These are phyloP conservation scores for Podaxis mareebaensis DNA, from an alignment of 768 basidiomycete species.

Conservation along the genomic window DNA sequence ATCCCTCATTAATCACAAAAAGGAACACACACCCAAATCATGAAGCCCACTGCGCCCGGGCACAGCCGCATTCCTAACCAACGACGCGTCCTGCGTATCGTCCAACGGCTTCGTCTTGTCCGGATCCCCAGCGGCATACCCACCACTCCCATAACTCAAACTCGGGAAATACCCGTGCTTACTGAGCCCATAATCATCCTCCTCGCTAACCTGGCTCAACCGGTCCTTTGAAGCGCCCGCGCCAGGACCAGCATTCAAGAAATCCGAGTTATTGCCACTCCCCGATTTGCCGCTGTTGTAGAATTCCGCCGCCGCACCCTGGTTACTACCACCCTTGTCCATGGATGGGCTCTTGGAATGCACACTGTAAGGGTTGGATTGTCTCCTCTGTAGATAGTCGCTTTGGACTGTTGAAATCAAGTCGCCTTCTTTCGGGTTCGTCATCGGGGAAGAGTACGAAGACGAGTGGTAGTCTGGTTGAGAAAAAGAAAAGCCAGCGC, in stretches of 20 bases:
- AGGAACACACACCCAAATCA: slow-evolving; percentile 48
- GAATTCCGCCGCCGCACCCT: slow-evolving; percentile 11
- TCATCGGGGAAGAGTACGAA: slow-evolving; percentile 3
- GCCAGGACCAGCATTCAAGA: neutral
- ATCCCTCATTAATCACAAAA: neutral
- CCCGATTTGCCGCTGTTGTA: neutral
- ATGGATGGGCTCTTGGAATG: slow-evolving; percentile 3
- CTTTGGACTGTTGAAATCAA: slow-evolving; percentile 3
- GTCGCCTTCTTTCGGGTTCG: neutral
- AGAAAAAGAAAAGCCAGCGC: neutral
- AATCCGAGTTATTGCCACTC: neutral
- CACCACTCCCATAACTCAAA: slow-evolving; percentile 3
- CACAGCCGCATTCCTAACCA: slow-evolving; percentile 49
- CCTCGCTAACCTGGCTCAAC: slow-evolving; percentile 1
- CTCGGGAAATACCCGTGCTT: neutral
- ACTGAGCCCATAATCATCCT: neutral
- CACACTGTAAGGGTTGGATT: neutral
- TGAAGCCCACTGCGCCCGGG: slow-evolving; percentile 45
- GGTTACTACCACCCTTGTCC: neutral
- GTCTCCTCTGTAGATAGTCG: slow-evolving; percentile 5
- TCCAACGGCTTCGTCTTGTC: slow-evolving; percentile 16
- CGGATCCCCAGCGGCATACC: neutral
- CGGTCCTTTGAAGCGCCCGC: slow-evolving; percentile 7
- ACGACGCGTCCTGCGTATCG: slow-evolving; percentile 35
- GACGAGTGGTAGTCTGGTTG: neutral